phyloP scores from a whole-genome alignment of 2,329 filamentous ascomycete genomes.

The Neurospora sp. region DNA sequence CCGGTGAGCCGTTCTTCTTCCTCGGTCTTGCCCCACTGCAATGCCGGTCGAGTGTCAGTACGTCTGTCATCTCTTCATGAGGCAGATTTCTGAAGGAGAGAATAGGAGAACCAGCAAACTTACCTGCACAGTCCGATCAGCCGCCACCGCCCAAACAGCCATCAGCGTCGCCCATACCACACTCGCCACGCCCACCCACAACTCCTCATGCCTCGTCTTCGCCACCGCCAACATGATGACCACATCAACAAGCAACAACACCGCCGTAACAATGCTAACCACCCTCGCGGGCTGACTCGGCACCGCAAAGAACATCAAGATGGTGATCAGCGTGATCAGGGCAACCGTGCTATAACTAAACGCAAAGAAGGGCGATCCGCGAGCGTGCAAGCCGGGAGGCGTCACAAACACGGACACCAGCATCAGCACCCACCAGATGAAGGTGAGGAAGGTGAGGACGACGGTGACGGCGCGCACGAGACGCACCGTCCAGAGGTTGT shows the following conservation, averaged over 20 bases:
- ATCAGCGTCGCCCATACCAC: slow-evolving; percentile 77
- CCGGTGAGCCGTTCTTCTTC: slow-evolving; percentile 91
- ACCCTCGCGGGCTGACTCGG: slow-evolving; percentile 73
- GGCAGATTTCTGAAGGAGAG: neutral
- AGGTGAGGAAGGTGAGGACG: slow-evolving; percentile 62
- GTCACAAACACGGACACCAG: slow-evolving; percentile 88
- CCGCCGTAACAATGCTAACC: slow-evolving; percentile 56
- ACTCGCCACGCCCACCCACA: slow-evolving; percentile 81
- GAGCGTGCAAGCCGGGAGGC: slow-evolving; percentile 72
- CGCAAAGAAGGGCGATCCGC: slow-evolving; percentile 86
- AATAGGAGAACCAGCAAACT: neutral
- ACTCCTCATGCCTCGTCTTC: slow-evolving; percentile 70
- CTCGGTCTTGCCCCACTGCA: slow-evolving; percentile 75
- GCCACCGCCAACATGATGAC: slow-evolving; percentile 70
- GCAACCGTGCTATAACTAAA: slow-evolving; percentile 77
- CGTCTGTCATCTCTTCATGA: neutral
- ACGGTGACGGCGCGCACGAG: slow-evolving; percentile 69
- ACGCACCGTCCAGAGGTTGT: slow-evolving; percentile 89
- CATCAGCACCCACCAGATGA: slow-evolving; percentile 87
- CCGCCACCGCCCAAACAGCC: slow-evolving; percentile 65
- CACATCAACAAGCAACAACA: slow-evolving; percentile 61
- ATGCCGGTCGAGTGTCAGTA: neutral
- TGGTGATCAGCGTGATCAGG: slow-evolving; percentile 62
- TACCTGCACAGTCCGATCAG: slow-evolving; percentile 61
- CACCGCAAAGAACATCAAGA: slow-evolving; percentile 76